Base-by-base conservation (phyloP, 257 asterid genomes). In the Solanum bukasovii region DNA sequence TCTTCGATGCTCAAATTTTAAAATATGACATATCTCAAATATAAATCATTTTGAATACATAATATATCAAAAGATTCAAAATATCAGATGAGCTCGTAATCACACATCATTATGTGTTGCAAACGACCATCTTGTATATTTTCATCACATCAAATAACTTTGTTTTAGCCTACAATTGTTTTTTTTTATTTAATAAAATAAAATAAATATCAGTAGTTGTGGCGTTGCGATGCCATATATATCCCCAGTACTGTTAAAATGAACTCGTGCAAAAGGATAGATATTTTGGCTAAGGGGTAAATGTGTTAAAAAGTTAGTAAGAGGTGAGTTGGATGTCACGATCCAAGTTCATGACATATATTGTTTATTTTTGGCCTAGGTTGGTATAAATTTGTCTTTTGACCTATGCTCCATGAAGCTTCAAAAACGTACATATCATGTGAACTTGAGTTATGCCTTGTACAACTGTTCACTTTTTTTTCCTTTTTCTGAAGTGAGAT, bases 321-420 rank as follows among this genome's bases (percentile, higher is more conserved):
- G 4, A 56, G 11, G 65, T 20, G 65, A 56, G 65, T 20, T 56
- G n/a, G 25, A 7, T 56, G 4, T 20, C 65, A 56, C 25, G 25
- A 18, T 56, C 1, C 2, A 56, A 56, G 25, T 56, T 56, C 0
- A 56, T 56, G 65, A 56, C 65, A 56, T 2, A 21, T 56, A 56
- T 56, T 18, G 0, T 56, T 56, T 56, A 18, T 56, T 56, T 56
- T 56, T 1, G 0, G 4, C 4, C n/a, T 7, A 56, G n/a, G 0
- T 56, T 6, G n/a, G 4, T 56, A 56, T 3, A 56, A 56, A 56
- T 56, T 56, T 56, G 2, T 56, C n/a, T 6, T 56, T 56, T 56
- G 65, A 56, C n/a, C 1, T 18, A 18, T 56, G 65, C 11, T 18
- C 3, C 9, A 56, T 56, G 25, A 0, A 56, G 11, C n/a, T 20